These are phyloP conservation scores for Agaricus subrufescens DNA, from an alignment of 768 basidiomycete genomes.

Conservation along the genomic window DNA sequence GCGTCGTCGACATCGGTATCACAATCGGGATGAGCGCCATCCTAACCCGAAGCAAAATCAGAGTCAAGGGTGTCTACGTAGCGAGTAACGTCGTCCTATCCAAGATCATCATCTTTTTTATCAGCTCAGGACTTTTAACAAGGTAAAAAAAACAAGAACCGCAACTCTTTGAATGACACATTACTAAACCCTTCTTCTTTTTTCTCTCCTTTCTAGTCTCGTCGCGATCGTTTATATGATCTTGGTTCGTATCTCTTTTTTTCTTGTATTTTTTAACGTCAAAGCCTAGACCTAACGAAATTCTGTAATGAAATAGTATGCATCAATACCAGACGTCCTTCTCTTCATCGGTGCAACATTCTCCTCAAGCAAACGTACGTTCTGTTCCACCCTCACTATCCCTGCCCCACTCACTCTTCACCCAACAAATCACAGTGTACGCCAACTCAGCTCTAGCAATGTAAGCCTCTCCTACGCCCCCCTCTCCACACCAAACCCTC, in stretches of 20 bases:
- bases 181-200: neutral
- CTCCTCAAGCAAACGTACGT: slow-evolving; percentile 7
- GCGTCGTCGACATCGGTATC: slow-evolving; percentile 8
- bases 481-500: too few species aligned
- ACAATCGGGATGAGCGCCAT: slow-evolving; percentile 5
- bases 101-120: slow-evolving; percentile 11
- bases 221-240: slow-evolving; percentile 5
- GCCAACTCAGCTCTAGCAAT: slow-evolving; percentile 9
- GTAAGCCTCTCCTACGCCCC: neutral
- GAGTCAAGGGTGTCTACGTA: neutral
- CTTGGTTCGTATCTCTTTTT: neutral
- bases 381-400: neutral
- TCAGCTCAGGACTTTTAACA: slow-evolving; percentile 7
- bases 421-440: neutral
- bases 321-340: slow-evolving; percentile 1
- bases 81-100: slow-evolving; percentile 6
- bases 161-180: neutral
- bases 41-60: slow-evolving; percentile 5
- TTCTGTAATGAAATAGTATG: neutral
- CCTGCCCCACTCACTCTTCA: too few species aligned
- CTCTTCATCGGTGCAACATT: slow-evolving; percentile 9
- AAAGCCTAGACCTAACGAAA: too few species aligned
- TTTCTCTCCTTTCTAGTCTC: neutral
- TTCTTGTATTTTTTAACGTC: too few species aligned
- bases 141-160: neutral